phyloP scores from a whole-genome alignment of 805 yeast species.

The Ascoidea tarda region DNA sequence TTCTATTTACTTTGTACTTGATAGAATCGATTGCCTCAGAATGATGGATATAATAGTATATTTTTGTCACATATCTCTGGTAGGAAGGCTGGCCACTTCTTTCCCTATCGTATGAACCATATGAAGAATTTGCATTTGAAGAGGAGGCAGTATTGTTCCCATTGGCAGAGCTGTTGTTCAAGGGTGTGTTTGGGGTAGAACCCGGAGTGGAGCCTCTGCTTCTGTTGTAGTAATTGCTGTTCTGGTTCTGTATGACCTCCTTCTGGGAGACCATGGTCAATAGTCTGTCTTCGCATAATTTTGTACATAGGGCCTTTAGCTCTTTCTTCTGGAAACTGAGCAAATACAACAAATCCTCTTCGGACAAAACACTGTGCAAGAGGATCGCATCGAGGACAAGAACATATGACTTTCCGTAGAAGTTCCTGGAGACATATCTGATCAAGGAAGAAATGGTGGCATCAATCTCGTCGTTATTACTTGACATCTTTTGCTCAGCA shows the following conservation, averaged over 20 bases:
- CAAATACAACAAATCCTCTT: slow-evolving; percentile 75
- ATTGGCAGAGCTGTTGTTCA: background rate
- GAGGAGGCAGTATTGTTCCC: background rate
- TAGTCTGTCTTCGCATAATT: slow-evolving; percentile 73
- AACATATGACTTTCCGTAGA: slow-evolving; percentile 74
- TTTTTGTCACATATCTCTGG: slow-evolving; percentile 53
- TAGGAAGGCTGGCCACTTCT: slow-evolving; percentile 35
- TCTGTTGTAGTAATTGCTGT: background rate
- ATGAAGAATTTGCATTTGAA: background rate
- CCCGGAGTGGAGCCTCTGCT: background rate
- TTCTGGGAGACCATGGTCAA: slow-evolving; percentile 58
- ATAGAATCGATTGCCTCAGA: slow-evolving; percentile 92
- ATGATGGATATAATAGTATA: slow-evolving; percentile 76
- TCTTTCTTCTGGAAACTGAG: slow-evolving; percentile 80
- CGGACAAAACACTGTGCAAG: slow-evolving; percentile 80
- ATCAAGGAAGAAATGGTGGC: slow-evolving; percentile 37
- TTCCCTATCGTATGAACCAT: slow-evolving; percentile 20
- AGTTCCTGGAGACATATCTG: slow-evolving; percentile 73
- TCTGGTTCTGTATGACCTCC: slow-evolving; percentile 17
- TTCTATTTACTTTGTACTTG: slow-evolving; percentile 89
- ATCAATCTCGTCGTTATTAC: slow-evolving; percentile 1
- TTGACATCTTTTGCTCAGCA: background rate
- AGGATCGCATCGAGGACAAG: slow-evolving; percentile 77
- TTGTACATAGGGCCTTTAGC: slow-evolving; percentile 67
- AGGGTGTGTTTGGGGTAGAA: background rate